A percentile compares a stretch with the other conserved stretches of the same genome.
Evolutionary conservation across 2,329 filamentous ascomycete species (phyloP).

Genomic region (Stromatinia cepivora): DNA sequence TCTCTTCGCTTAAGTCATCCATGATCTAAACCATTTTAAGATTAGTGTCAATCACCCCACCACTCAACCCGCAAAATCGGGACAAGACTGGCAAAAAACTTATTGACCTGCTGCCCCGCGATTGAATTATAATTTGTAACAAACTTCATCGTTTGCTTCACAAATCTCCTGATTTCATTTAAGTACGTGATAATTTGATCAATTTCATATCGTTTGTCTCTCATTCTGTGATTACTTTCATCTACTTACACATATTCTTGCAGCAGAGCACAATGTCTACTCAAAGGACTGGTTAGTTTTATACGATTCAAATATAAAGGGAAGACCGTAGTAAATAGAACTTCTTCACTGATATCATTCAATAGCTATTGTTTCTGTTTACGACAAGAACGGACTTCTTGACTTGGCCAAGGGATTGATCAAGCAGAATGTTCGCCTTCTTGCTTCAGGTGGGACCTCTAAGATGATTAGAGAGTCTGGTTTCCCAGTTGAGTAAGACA

Average conservation of each 20-base stretch:
- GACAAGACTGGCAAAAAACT: conserved; percentile 13
- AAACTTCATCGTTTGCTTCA: conserved; percentile 19
- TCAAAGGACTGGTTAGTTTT: conserved; percentile 33
- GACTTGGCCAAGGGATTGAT: conserved; percentile 89
- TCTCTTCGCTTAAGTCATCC: conserved; percentile 18
- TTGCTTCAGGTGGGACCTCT: conserved; percentile 92
- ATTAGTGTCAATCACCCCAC: conserved; percentile 7
- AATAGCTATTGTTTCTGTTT: conserved; percentile 90
- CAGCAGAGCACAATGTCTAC: conserved; percentile 22
- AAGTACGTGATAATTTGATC: conserved; percentile 5
- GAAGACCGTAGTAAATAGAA: neutral
- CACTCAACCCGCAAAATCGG: conserved; percentile 1
- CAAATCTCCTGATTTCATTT: neutral
- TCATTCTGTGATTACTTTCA: neutral
- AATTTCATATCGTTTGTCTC: neutral
- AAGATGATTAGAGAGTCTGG: conserved; percentile 96
- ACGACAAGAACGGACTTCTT: conserved; percentile 94
- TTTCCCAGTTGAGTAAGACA: conserved; percentile 82
- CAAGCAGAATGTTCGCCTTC: conserved; percentile 84
- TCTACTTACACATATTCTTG: neutral
- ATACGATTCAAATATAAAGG: conserved; percentile 14
- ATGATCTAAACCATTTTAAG: neutral
- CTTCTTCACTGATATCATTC: conserved; percentile 23
- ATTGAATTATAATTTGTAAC: conserved; percentile 15
- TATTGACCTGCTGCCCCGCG: conserved; percentile 16